Base-by-base conservation (phyloP, 106 monocot genomes). In the Narthecium ossifragum region DNA sequence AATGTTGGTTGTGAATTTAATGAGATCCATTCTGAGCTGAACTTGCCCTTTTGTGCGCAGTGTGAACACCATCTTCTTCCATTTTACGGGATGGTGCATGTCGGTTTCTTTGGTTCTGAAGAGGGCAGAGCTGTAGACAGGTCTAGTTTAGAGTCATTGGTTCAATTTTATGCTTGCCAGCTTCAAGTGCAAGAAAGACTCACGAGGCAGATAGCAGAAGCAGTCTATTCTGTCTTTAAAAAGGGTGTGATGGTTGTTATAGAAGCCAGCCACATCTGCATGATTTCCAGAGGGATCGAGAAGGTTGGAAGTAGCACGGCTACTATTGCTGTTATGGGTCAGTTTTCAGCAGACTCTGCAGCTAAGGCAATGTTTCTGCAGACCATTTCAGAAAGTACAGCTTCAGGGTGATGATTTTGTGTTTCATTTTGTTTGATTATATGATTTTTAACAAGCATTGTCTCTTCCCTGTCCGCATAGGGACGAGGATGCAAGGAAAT, bases 171-270 rank as follows among this genome's bases (percentile, higher is more conserved):
- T 33, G 75, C 81, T 0, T 84, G 83, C 74, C 76, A 84, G 64
- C 87, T 98, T 41, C 98, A 98, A 55, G 87, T 98, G 38, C 98
- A 98, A 54, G 98, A 98, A 48, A 91, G 91, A 47, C 58, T 98
- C 10, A 91, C 98, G 18, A 87, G 69, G 62, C 98, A 98, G 65
- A 78, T 98, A 47, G 91, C 98, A 23, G 87, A 98, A 63, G 64
- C 80, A 2, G 65, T 98, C 1, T 72, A 73, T 75, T 65, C 65
- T 8, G 63, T 63, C 8, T 45, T 41, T 12, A 22, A 43, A 34
- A 66, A 22, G 3, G 43, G 43, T 43, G 43, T 43, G 11, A 43
- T 43, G 11, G 43, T 43, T 17, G 43, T 43, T 39, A 81, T 88
- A n/a, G 98, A 98, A 66, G 98, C 98, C 31, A 81, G 73, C 48